Evolutionary conservation across 345 rosid genomes (phyloP).

Genomic region (Lumnitzera racemosa): DNA sequence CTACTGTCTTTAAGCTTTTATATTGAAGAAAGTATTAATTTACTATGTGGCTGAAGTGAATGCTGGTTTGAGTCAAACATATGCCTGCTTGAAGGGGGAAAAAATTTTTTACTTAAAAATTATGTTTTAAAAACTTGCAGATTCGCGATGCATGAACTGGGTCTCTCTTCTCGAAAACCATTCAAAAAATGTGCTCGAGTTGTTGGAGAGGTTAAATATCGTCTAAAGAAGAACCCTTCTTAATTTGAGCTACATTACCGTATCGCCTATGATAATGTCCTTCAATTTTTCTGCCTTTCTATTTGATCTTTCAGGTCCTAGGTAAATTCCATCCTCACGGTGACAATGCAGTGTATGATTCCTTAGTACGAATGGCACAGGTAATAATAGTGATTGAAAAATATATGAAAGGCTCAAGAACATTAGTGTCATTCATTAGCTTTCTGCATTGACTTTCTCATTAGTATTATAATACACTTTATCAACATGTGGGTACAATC

Average conservation of each 20-base stretch:
- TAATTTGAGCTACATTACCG: background rate
- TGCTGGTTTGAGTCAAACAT: background rate
- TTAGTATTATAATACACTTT: too few species aligned
- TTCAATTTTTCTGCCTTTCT: background rate
- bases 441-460: too few species aligned
- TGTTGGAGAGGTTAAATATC: constrained; percentile 76
- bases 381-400: constrained; percentile 20
- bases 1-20: too few species aligned
- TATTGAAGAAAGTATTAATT: too few species aligned
- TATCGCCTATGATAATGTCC: background rate
- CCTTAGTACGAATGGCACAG: constrained; percentile 98
- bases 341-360: constrained; percentile 86
- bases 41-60: background rate
- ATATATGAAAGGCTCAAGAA: too few species aligned
- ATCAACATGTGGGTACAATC: too few species aligned
- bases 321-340: constrained; percentile 99
- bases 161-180: constrained; percentile 82
- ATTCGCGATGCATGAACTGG: constrained; percentile 92
- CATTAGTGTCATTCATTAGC: too few species aligned
- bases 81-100: background rate
- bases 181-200: constrained; percentile 98
- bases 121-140: constrained; percentile 24
- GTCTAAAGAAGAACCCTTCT: background rate
- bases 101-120: background rate
- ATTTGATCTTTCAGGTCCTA: constrained; percentile 48